Conservation (phyloP, 768 basidiomycete species). For the Mycena vulgaris region DNA sequence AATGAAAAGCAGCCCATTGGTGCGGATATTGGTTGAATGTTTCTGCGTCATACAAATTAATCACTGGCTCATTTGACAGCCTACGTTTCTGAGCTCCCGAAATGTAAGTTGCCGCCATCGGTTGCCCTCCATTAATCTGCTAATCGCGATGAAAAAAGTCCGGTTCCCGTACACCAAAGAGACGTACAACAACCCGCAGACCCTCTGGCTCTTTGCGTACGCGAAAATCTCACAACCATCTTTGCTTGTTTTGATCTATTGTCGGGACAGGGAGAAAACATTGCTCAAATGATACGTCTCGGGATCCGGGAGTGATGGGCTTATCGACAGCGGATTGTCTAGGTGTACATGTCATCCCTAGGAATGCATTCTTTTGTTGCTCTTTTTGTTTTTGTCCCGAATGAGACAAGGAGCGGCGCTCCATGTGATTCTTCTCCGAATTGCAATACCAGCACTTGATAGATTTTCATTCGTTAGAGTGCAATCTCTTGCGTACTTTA, state of each 20-base stretch:
- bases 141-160: conserved; percentile 50
- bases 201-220: conserved; percentile 66
- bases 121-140: neutral
- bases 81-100: conserved; percentile 60
- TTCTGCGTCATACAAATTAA: neutral
- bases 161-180: conserved; percentile 74
- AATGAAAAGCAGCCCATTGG: conserved; percentile 60
- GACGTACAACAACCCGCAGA: conserved; percentile 77
- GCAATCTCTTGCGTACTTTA: neutral
- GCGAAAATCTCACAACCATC: neutral
- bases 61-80: conserved; percentile 45
- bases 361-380: conserved; percentile 1
- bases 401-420: too few species aligned
- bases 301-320: neutral
- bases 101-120: conserved; percentile 41
- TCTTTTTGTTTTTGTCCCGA: too few species aligned
- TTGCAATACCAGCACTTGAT: too few species aligned
- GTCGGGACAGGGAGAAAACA: neutral
- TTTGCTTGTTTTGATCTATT: neutral
- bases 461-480: too few species aligned
- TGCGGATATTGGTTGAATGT: conserved; percentile 42
- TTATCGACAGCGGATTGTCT: neutral
- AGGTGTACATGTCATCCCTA: neutral
- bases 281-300: neutral
- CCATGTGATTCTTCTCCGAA: too few species aligned